Conservation (phyloP, 208 protist species). For the Trypanosoma cruzi region DNA sequence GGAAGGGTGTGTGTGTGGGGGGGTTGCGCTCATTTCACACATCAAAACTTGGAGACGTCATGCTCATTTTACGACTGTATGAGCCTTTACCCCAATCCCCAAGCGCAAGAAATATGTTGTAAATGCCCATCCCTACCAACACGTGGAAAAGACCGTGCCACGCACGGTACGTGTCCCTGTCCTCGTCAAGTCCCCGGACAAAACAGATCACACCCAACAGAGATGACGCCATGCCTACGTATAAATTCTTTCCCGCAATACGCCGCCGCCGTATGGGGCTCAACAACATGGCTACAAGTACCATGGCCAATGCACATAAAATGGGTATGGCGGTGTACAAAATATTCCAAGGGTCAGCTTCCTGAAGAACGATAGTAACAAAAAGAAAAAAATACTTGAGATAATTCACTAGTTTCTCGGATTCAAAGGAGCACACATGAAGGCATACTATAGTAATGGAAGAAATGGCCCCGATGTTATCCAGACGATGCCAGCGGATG, state of each 20-base stretch:
- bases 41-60: background rate
- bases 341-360: slow-evolving; percentile 33
- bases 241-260: slow-evolving; percentile 14
- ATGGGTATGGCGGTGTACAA: slow-evolving; percentile 32
- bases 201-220: slow-evolving; percentile 18
- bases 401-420: slow-evolving; percentile 7
- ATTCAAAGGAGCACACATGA: slow-evolving; percentile 29
- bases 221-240: slow-evolving; percentile 14
- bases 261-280: slow-evolving; percentile 9
- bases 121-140: slow-evolving; percentile 20
- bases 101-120: slow-evolving; percentile 2
- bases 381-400: slow-evolving; percentile 35
- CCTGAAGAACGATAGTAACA: slow-evolving; percentile 30
- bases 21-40: background rate
- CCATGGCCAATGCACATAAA: slow-evolving; percentile 9
- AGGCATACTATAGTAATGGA: slow-evolving; percentile 24
- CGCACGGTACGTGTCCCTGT: slow-evolving; percentile 29
- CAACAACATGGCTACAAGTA: slow-evolving; percentile 20
- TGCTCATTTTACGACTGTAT: background rate
- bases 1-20: background rate
- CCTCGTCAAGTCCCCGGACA: slow-evolving; percentile 26
- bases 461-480: slow-evolving; percentile 35
- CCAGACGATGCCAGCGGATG: slow-evolving; percentile 37
- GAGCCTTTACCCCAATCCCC: background rate
- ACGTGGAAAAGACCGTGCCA: slow-evolving; percentile 34